Base-by-base conservation (phyloP, 768 basidiomycete genomes). In the Lepiota venenata region DNA sequence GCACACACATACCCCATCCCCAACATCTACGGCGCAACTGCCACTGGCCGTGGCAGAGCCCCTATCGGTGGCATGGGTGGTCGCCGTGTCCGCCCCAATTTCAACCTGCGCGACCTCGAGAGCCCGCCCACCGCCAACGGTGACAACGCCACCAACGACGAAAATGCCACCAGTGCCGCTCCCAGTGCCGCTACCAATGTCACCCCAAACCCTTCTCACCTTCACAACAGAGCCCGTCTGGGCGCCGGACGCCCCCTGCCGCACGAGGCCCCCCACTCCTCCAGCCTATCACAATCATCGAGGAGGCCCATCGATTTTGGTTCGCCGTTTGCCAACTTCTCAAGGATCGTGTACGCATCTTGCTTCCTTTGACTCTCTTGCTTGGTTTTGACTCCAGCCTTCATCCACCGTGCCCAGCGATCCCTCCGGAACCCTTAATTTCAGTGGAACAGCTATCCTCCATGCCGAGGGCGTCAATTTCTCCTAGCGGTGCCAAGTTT, bases 381-480 rank as follows among this genome's bases (percentile, higher is more conserved):
- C 49, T 37, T 25, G 39, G 12, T 25, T 25, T 29, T 35, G 18
- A 42, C 56, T 27, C 51, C 14, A 27, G 21, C 37, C n/a, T 45
- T 46, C 32, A 52, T 47, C 21, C 22, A 7, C 43, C 2, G 22
- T 36, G 10, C 39, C 2, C 63, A 97, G 94, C 57, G 96, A 99
- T 74, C 93, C 95, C 0, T 94, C 92, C 1, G 97, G 97, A n/a
- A 85, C 86, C 0, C 86, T 99, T 61, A 93, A 92, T 65, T 99
- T 98, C 64, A 82, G 80, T 20, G 91, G 91, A 50, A 98, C 98
- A 66, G 97, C 97, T 4, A 83, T 98, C 37, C 70, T 99, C 10
- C 91, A 96, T 64, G 88, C 94, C 0, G 76, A 85, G 20, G 97
- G 97, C 52, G 81, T 83, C 68, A 75, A 83, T 58, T 99, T 99